Conservation (phyloP, 2,329 filamentous ascomycete genomes). For the Colletotrichum tanaceti region DNA sequence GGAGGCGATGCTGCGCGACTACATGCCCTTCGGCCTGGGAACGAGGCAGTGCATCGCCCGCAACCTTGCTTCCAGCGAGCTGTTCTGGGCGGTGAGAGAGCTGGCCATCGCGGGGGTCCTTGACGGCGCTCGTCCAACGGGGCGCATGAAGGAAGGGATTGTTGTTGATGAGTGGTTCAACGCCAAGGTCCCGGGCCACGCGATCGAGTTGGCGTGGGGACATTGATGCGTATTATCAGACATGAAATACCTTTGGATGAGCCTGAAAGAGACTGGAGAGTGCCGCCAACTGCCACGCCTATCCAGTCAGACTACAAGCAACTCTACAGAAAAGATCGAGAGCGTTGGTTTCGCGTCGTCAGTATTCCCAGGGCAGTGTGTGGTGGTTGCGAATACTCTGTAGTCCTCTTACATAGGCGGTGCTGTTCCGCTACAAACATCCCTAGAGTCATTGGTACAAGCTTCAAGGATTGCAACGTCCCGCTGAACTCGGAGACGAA, state of each 20-base stretch:
- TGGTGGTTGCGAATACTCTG: no score
- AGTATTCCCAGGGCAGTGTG: no score
- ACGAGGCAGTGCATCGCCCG: conserved; percentile 14
- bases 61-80: conserved; percentile 16
- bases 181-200: conserved; percentile 8
- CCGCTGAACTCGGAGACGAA: no score
- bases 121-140: conserved; percentile 1
- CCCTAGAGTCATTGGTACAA: not conserved
- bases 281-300: no score
- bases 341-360: no score
- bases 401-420: not conserved
- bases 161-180: conserved; percentile 20
- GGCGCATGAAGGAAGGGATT: conserved; percentile 3
- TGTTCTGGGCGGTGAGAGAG: conserved; percentile 11
- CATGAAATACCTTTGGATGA: not conserved
- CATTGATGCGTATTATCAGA: not conserved
- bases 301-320: no score
- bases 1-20: conserved; percentile 8
- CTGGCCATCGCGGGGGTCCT: not conserved
- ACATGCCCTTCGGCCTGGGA: conserved; percentile 7
- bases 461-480: not conserved
- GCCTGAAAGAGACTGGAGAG: no score
- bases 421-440: not conserved
- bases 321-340: no score
- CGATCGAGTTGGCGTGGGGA: conserved; percentile 5